Base-by-base conservation (phyloP, 352 stramenopile species). In the Aphanomyces euteiches region DNA sequence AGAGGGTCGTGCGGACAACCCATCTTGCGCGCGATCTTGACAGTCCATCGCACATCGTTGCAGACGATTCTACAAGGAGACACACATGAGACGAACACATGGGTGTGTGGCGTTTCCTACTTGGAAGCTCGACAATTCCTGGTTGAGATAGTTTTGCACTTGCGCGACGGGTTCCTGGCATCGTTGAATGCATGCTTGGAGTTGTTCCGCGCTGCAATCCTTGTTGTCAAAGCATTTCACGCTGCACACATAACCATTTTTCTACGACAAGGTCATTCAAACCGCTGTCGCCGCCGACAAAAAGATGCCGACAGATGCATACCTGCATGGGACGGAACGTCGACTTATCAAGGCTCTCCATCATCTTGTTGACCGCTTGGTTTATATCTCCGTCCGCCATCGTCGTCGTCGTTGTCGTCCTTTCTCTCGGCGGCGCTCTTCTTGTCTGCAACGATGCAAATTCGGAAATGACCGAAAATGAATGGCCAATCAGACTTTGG, bases 171-270 rank as follows among this genome's bases (percentile, higher is more conserved):
- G 88, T 77, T 88, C 82, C 72, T 95, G 88, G 68, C 88, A 95
- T 57, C 85, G 85, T 77, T 95, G 84, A 47, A 95, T 86, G 69
- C 84, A 90, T n/a, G 77, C 61, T 70, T 90, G 82, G 40, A 95
- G 45, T 74, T 95, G 88, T 61, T 95, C 84, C 4, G 86, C 83
- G 57, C 74, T 87, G 77, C 78, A 86, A 69, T 67, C 78, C 73
- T 89, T 92, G 82, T 92, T 90, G 73, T 95, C 88, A 54, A 95
- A 94, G 71, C 85, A 90, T 63, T 94, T 92, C 67, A 85, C 88
- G n/a, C 83, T 87, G 71, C 88, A 93, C 64, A 93, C 72, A 71
- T 95, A 95, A 34, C 83, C 82, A 38, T 84, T 78, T 73, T 88
- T 87, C 82, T 95, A 64, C 34, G 5, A n/a, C 19, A 39, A 7